Conservation (phyloP, 2,329 filamentous ascomycete genomes). For the Penicillium verrucosum region DNA sequence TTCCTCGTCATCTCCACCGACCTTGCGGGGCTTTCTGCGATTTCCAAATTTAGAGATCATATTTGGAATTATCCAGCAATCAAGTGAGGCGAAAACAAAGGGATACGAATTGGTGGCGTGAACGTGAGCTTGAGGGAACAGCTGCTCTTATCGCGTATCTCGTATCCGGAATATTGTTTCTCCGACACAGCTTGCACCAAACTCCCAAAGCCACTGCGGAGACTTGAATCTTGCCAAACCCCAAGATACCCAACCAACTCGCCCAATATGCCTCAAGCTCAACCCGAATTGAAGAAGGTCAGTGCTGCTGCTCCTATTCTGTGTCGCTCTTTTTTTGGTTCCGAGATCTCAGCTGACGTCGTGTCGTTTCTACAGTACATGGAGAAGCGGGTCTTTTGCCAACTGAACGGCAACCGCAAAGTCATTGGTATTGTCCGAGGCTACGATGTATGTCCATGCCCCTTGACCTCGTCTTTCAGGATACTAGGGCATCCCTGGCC, state of each 20-base stretch:
- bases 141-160: slow-evolving; percentile 23
- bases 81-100: neutral
- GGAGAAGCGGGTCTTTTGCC: slow-evolving; percentile 97
- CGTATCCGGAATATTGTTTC: slow-evolving; percentile 34
- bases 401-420: slow-evolving; percentile 96
- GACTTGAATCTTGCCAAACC: slow-evolving; percentile 20
- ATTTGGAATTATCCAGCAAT: neutral
- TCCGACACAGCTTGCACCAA: slow-evolving; percentile 31
- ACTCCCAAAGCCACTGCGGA: slow-evolving; percentile 30
- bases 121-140: neutral
- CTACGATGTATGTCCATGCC: slow-evolving; percentile 72
- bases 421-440: slow-evolving; percentile 91
- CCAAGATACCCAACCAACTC: slow-evolving; percentile 23
- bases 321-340: neutral
- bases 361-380: slow-evolving; percentile 67
- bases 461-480: neutral
- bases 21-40: slow-evolving; percentile 70
- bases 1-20: slow-evolving; percentile 66
- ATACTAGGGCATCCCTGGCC: too few species aligned
- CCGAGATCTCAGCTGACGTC: slow-evolving; percentile 14
- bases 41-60: slow-evolving; percentile 59
- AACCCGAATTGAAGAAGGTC: slow-evolving; percentile 98
- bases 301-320: slow-evolving; percentile 12
- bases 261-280: slow-evolving; percentile 87
- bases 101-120: slow-evolving; percentile 10